phyloP scores from a whole-genome alignment of 441 rosid species.

The Sinapis alba region DNA sequence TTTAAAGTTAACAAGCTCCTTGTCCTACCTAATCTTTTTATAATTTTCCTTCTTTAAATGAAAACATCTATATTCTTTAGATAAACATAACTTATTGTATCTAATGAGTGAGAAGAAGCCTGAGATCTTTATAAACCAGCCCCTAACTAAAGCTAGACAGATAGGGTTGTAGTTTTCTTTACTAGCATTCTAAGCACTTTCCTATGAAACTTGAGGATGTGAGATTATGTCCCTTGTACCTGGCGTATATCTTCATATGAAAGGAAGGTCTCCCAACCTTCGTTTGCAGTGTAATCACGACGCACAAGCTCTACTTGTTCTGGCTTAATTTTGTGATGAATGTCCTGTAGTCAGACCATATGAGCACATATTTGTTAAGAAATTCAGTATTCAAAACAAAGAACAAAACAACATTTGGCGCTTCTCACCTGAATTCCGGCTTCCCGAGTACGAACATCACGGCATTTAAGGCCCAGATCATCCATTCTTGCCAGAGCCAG shows the following conservation, averaged over 20 bases:
- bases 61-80: conserved; percentile 10
- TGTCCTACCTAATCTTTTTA: background rate
- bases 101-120: background rate
- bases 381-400: conserved; percentile 9
- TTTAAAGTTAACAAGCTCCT: background rate
- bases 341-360: conserved; percentile 61
- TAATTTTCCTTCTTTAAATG: background rate
- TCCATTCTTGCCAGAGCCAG: conserved; percentile 96
- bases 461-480: conserved; percentile 96
- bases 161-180: background rate
- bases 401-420: background rate
- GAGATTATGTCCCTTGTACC: conserved; percentile 49
- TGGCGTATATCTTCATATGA: conserved; percentile 95
- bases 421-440: conserved; percentile 99
- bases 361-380: conserved; percentile 9
- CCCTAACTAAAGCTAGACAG: background rate
- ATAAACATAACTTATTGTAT: conserved; percentile 3
- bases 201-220: conserved; percentile 21
- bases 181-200: background rate
- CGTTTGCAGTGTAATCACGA: conserved; percentile 96
- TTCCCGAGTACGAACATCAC: conserved; percentile 98
- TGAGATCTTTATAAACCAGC: background rate
- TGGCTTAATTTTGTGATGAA: conserved; percentile 92
- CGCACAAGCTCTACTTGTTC: conserved; percentile 99
- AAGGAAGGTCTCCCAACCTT: conserved; percentile 98